Evolutionary conservation across 805 yeast genomes (phyloP), one percentile per base, ranked within the genome.

Genomic region (Ogataea parapolymorpha): DNA sequence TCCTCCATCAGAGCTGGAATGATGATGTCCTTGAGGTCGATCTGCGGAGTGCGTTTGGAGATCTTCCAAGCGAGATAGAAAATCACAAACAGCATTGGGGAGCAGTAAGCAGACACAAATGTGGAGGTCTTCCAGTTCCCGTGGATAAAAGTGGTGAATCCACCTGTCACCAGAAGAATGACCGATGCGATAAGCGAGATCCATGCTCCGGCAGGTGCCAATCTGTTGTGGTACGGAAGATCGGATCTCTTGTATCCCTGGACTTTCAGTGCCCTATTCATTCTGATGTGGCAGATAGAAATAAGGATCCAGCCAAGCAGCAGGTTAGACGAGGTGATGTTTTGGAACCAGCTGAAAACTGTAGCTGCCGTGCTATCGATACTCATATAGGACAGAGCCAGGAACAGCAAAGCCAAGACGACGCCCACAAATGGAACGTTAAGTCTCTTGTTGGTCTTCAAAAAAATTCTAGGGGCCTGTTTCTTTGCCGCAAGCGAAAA

Each of bases 401-500:
- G 66, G 30, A 75, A 58, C 9, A 59, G 26, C 37, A 73, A 65
- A 39, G 77, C 69, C 18, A 78, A 59, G 1, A 57, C 61, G 30
- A 82, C 62, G 7, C 85, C 75, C 47, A 65, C 68, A 51, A 48
- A 56, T 41, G 90, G 91, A 37, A 82, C 81, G 24, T 33, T 41
- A 55, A 88, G 87, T 65, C 67, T 64, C 48, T 66, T 73, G 61
- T 74, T 78, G 27, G 82, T 75, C 50, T 62, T 73, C 40, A 79
- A 66, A 55, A 82, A 77, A 51, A 82, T 56, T 48, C 61, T 66
- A 45, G 90, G 90, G 2, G 89, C 89, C 48, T 77, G 77, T 12
- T 82, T 80, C 50, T 80, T 81, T 37, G 75, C 67, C 1, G 90
- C 79, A 51, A 84, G 66, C 15, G 84, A 80, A 55, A 78, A 82